Conservation (phyloP, 257 asterid species). For the Solanum sejunctum region DNA sequence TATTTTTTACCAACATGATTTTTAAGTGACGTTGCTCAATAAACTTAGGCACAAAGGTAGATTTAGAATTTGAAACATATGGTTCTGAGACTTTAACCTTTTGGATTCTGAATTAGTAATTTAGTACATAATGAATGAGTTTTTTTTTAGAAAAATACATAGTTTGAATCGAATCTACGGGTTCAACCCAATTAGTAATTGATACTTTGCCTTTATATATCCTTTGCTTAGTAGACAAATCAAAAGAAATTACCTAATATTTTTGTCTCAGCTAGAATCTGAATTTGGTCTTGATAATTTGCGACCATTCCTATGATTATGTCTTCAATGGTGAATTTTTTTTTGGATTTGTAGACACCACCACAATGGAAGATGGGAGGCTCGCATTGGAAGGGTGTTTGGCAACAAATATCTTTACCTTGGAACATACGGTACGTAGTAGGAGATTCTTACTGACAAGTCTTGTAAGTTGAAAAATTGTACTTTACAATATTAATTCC, state of each 20-base stretch:
- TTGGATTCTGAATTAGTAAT: not conserved
- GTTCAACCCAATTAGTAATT: too few relatives aligned
- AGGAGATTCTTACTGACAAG: not conserved
- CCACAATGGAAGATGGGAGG: constrained; percentile 99
- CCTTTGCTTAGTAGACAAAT: not conserved
- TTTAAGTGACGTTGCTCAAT: not conserved
- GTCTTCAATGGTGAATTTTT: too few relatives aligned
- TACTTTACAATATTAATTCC: too few relatives aligned
- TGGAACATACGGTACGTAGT: constrained; percentile 75
- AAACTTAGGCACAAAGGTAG: not conserved
- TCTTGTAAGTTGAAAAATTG: not conserved
- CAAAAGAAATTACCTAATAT: not conserved
- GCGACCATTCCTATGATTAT: too few relatives aligned
- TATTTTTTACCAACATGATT: not conserved
- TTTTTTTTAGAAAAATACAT: too few relatives aligned
- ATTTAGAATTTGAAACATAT: not conserved
- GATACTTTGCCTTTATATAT: not conserved
- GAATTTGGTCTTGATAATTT: too few relatives aligned
- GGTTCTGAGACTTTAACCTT: not conserved
- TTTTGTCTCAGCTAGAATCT: not conserved
- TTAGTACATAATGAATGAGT: not conserved
- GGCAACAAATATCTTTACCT: constrained; percentile 97
- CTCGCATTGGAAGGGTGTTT: constrained; percentile 88
- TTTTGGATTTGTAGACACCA: constrained; percentile 46
- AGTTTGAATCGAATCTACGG: not conserved